phyloP scores from a whole-genome alignment of 192 early-diverging fungal genomes.

The Dissophora ornata region DNA sequence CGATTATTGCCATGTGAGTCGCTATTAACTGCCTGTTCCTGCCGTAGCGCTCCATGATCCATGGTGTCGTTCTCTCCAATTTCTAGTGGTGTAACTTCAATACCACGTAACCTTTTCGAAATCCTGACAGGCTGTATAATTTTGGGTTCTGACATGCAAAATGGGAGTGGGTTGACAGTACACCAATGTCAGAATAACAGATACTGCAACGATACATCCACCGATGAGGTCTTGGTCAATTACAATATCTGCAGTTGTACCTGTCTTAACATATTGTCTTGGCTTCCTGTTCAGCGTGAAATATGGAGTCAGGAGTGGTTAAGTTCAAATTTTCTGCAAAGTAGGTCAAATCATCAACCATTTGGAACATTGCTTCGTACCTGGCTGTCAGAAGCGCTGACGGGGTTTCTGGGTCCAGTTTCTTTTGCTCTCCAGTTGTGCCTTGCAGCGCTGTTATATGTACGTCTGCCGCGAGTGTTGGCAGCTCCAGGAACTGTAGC shows the following conservation, averaged over 20 bases:
- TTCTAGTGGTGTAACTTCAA: conserved; percentile 19
- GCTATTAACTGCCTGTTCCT: neutral
- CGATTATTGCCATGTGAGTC: neutral
- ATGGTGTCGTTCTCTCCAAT: conserved; percentile 35
- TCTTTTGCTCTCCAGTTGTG: conserved; percentile 4
- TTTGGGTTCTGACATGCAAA: conserved; percentile 15
- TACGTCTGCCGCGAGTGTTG: conserved; percentile 30
- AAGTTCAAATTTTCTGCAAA: too few relatives aligned
- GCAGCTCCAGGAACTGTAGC: conserved; percentile 50
- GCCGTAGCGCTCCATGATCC: neutral
- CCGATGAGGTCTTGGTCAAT: too few relatives aligned
- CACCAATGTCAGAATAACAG: too few relatives aligned
- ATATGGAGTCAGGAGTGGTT: too few relatives aligned
- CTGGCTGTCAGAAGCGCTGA: neutral
- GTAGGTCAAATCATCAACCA: too few relatives aligned
- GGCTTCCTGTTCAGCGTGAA: neutral
- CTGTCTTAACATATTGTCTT: neutral
- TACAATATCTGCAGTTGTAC: neutral
- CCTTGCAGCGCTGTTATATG: conserved; percentile 31
- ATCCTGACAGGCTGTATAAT: conserved; percentile 25
- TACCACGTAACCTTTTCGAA: conserved; percentile 52
- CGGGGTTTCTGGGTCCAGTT: neutral
- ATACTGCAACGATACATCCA: too few relatives aligned
- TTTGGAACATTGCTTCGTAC: neutral
- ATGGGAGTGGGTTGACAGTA: neutral